Percentiles rank a stretch among this genome's conserved stretches.
These are phyloP conservation scores for Xylariaceae sp. DNA, from an alignment of 2,329 filamentous ascomycete species.

Conservation along the genomic window DNA sequence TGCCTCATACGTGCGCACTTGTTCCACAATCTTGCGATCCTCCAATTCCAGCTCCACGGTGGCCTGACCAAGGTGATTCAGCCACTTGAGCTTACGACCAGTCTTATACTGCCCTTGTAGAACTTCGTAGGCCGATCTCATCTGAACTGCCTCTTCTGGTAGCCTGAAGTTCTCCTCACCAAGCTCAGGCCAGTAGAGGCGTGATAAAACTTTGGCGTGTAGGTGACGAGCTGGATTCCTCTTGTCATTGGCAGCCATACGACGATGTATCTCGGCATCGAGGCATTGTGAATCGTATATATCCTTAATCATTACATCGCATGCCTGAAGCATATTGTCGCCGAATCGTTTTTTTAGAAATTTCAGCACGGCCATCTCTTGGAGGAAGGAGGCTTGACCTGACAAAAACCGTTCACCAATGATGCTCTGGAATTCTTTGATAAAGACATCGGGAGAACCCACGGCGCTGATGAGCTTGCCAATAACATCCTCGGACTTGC, in stretches of 20 bases:
- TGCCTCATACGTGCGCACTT: constrained; percentile 79
- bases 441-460: constrained; percentile 84
- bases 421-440: constrained; percentile 86
- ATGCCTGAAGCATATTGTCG: constrained; percentile 78
- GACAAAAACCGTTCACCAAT: constrained; percentile 75
- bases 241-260: constrained; percentile 25
- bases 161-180: constrained; percentile 64
- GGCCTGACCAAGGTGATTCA: constrained; percentile 74
- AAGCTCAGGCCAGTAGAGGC: constrained; percentile 87
- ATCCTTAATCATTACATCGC: constrained; percentile 96
- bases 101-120: constrained; percentile 78
- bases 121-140: constrained; percentile 66
- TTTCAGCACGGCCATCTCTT: constrained; percentile 76
- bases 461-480: constrained; percentile 84
- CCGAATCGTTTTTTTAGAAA: constrained; percentile 86
- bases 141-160: constrained; percentile 50
- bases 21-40: constrained; percentile 68
- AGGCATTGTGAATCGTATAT: constrained; percentile 76
- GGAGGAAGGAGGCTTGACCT: constrained; percentile 64
- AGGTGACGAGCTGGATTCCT: constrained; percentile 35
- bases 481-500: constrained; percentile 84
- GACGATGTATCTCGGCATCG: constrained; percentile 60
- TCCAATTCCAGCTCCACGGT: constrained; percentile 75
- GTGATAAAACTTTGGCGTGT: constrained; percentile 84
- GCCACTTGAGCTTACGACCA: constrained; percentile 82